phyloP scores from a whole-genome alignment of 2,329 filamentous ascomycete species.

The Scopulariopsis brevicaulis region DNA sequence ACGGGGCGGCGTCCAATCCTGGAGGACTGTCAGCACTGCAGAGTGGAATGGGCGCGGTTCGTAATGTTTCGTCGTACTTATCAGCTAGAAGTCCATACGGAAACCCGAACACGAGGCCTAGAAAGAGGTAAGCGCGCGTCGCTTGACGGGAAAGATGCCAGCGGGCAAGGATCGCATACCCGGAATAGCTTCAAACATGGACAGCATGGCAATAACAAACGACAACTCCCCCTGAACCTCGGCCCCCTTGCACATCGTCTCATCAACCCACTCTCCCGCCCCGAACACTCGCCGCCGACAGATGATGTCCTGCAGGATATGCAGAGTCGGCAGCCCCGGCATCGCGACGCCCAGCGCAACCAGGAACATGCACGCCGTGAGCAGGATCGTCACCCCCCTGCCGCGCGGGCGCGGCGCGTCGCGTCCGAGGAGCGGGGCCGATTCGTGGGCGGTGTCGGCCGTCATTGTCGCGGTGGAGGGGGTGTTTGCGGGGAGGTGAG shows the following conservation, averaged over 20 bases:
- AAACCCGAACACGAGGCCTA: background rate
- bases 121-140: background rate
- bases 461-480: background rate
- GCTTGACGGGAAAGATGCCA: too few relatives aligned
- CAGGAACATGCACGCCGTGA: background rate
- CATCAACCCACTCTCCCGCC: conserved; percentile 45
- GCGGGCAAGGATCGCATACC: background rate
- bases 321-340: background rate
- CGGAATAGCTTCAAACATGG: conserved; percentile 1
- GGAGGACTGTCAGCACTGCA: background rate
- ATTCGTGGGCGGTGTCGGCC: background rate
- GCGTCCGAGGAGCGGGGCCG: background rate
- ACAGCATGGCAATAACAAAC: background rate
- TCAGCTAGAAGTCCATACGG: background rate
- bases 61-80: background rate
- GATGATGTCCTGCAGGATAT: conserved; percentile 1
- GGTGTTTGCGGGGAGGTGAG: background rate
- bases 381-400: background rate
- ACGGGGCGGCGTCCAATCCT: conserved; percentile 7
- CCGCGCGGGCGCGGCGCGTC: background rate
- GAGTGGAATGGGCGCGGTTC: too few relatives aligned
- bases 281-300: conserved; percentile 44
- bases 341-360: background rate
- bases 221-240: conserved; percentile 1
- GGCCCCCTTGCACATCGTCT: background rate